Evolutionary conservation across 495 filamentous ascomycete genomes (phyloP).

Genomic region (Talaromyces thailandensis): DNA sequence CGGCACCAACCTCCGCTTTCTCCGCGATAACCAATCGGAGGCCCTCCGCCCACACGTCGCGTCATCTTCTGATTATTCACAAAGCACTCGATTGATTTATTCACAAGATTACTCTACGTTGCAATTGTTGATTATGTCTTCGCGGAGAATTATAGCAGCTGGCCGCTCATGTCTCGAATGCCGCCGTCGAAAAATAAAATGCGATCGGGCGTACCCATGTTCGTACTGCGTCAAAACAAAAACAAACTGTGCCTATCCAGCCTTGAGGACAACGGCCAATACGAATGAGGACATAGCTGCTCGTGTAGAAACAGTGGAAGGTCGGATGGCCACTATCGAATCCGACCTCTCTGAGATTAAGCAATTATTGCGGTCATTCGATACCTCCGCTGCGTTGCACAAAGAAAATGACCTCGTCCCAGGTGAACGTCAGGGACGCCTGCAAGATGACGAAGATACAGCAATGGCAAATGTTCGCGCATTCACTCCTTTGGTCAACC

Average conservation of each 20-base stretch:
- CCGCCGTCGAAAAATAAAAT: slow-evolving; percentile 46
- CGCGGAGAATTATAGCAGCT: slow-evolving; percentile 5
- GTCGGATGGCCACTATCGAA: slow-evolving; percentile 1
- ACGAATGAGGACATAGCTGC: neutral
- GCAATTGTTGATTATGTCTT: neutral
- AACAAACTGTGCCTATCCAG: slow-evolving; percentile 14
- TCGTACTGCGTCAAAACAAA: slow-evolving; percentile 31
- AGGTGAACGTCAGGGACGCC: neutral
- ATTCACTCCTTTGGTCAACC: neutral
- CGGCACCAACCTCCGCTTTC: neutral
- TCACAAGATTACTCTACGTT: neutral
- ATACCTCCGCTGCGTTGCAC: neutral
- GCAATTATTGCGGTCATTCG: neutral
- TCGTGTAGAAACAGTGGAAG: slow-evolving; percentile 11
- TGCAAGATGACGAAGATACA: neutral
- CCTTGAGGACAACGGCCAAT: neutral
- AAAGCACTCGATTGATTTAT: neutral
- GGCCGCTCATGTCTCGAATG: slow-evolving; percentile 42
- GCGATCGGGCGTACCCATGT: slow-evolving; percentile 39
- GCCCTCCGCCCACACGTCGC: neutral
- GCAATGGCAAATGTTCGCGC: neutral
- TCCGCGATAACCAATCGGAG: slow-evolving; percentile 7
- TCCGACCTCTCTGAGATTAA: slow-evolving; percentile 8
- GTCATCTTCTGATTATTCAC: neutral
- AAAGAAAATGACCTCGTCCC: neutral